Percentiles rank a stretch among this genome's conserved stretches.
phyloP scores from a whole-genome alignment of 106 monocot genomes.

The Narthecium ossifragum region DNA sequence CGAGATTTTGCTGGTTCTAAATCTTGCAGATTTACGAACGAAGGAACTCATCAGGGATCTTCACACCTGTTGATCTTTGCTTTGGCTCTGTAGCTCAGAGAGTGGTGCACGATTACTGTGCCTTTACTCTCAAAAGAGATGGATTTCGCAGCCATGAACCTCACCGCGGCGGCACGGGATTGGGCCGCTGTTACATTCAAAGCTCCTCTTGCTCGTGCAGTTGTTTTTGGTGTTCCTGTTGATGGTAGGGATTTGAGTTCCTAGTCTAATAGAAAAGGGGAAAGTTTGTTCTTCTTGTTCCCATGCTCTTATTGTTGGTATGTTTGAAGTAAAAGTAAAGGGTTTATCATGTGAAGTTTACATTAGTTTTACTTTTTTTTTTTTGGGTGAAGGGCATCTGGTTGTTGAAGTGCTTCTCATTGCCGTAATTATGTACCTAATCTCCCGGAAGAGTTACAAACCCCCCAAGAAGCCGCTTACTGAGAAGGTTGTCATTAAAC shows the following conservation, averaged over 20 bases:
- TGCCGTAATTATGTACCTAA: constrained; percentile 63
- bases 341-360: neutral
- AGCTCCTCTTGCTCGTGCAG: constrained; percentile 55
- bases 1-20: neutral
- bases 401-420: constrained; percentile 76
- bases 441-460: constrained; percentile 86
- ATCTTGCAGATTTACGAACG: neutral
- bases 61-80: no score
- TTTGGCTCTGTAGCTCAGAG: no score
- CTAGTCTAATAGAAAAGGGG: no score
- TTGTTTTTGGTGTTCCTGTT: constrained; percentile 75
- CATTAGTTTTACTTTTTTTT: constrained; percentile 3
- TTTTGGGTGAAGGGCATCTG: constrained; percentile 52
- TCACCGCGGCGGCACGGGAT: constrained; percentile 25
- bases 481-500: constrained; percentile 62
- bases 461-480: constrained; percentile 77
- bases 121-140: no score
- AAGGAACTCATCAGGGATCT: neutral
- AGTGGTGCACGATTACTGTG: no score
- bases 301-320: neutral
- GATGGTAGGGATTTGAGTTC: no score
- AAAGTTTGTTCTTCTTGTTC: no score
- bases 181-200: constrained; percentile 53
- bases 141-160: constrained; percentile 46
- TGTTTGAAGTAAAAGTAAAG: neutral